A percentile compares a stretch with the other conserved stretches of the same genome.
Conservation (phyloP, 2,329 filamentous ascomycete genomes). For the Beauveria scarabaeidicola region DNA sequence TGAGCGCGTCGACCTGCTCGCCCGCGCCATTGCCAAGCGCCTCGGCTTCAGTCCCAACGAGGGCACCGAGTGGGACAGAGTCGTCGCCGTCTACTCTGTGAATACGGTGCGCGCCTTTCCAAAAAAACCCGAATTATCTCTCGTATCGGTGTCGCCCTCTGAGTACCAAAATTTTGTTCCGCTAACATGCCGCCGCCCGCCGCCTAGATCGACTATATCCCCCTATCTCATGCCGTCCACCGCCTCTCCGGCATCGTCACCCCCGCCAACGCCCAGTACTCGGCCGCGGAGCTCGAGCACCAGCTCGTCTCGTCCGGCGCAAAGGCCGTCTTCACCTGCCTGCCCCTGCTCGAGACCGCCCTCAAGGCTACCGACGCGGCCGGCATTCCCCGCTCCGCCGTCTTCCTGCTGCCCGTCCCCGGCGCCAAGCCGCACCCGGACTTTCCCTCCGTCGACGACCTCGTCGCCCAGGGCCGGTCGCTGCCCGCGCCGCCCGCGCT, state of each 20-base stretch:
- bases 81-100: conserved; percentile 66
- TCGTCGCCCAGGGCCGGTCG: conserved; percentile 52
- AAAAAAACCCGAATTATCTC: too few relatives aligned
- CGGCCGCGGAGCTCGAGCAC: conserved; percentile 58
- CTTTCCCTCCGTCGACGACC: conserved; percentile 57
- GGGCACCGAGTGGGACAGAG: conserved; percentile 74
- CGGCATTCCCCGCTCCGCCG: conserved; percentile 52
- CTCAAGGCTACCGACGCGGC: conserved; percentile 54
- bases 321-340: conserved; percentile 63
- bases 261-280: conserved; percentile 69
- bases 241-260: conserved; percentile 65
- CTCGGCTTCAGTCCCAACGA: conserved; percentile 62
- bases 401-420: conserved; percentile 64
- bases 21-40: conserved; percentile 60
- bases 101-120: conserved; percentile 55
- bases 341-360: conserved; percentile 55
- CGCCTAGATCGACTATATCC: conserved; percentile 61
- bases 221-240: conserved; percentile 66
- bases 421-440: conserved; percentile 40
- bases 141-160: background rate
- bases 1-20: conserved; percentile 56
- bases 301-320: conserved; percentile 63
- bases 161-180: background rate
- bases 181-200: too few relatives aligned
- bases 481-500: conserved; percentile 46